A percentile compares a stretch with the other conserved stretches of the same genome.
Conservation (phyloP, 139 green algal species). For the Auxenochlorella pyrenoidosa region DNA sequence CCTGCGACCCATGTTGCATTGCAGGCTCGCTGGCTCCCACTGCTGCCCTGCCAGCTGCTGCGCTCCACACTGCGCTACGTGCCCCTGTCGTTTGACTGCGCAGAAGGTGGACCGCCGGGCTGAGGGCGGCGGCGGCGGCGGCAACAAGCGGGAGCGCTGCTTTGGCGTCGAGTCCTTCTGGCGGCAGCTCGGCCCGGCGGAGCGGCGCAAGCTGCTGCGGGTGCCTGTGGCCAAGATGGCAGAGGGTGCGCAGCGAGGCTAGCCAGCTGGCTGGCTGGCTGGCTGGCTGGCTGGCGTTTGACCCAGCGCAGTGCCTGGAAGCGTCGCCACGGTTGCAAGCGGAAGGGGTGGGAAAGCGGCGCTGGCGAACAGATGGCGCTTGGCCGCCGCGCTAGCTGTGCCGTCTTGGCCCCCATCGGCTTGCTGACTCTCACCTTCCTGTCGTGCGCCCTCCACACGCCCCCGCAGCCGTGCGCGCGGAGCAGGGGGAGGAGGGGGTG, state of each 20-base stretch:
- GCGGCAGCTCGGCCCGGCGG: constrained; percentile 15
- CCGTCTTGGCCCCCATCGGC: not conserved
- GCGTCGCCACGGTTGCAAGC: not conserved
- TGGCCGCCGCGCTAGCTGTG: too few species aligned
- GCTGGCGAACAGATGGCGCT: too few species aligned
- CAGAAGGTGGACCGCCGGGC: constrained; percentile 17
- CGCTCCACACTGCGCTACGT: too few species aligned
- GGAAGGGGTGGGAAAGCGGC: too few species aligned
- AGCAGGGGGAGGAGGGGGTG: constrained; percentile 25
- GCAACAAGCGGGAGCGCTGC: constrained; percentile 40
- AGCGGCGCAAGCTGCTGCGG: constrained; percentile 22
- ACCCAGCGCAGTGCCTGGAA: not conserved
- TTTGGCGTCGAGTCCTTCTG: constrained; percentile 39
- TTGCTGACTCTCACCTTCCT: not conserved
- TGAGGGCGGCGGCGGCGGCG: not conserved
- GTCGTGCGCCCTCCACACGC: not conserved
- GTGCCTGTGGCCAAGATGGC: constrained; percentile 30
- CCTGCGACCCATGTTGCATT: not conserved
- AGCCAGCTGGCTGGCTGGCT: not conserved
- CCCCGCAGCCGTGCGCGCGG: constrained; percentile 21
- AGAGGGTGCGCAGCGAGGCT: constrained; percentile 9
- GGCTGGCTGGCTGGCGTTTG: not conserved
- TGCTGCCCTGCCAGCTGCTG: not conserved
- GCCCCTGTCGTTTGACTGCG: not conserved
- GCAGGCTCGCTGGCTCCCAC: too few species aligned